phyloP scores from a whole-genome alignment of 495 filamentous ascomycete species.

The Tetracladium marchalianum region DNA sequence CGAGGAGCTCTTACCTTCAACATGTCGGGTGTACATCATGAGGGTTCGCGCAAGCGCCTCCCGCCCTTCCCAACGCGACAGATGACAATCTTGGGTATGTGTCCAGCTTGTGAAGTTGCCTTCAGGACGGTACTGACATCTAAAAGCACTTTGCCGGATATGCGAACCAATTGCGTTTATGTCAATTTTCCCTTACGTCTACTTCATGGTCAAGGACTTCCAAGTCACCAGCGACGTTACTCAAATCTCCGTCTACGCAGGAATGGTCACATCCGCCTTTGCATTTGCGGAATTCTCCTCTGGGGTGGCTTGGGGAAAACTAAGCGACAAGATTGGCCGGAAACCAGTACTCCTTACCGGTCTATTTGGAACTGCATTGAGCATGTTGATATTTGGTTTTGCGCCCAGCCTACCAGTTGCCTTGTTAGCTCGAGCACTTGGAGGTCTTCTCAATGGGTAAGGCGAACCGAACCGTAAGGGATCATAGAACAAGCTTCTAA shows the following conservation, averaged over 20 bases:
- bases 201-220: slow-evolving; percentile 95
- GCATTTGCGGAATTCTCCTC: slow-evolving; percentile 92
- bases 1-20: neutral
- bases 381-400: slow-evolving; percentile 91
- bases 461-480: slow-evolving; percentile 2
- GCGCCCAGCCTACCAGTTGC: slow-evolving; percentile 75
- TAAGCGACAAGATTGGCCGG: slow-evolving; percentile 86
- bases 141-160: slow-evolving; percentile 77
- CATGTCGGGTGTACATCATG: slow-evolving; percentile 13
- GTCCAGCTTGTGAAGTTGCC: neutral
- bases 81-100: slow-evolving; percentile 63
- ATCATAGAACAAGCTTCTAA: slow-evolving; percentile 1
- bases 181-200: slow-evolving; percentile 98
- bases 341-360: slow-evolving; percentile 89
- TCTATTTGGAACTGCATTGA: slow-evolving; percentile 79
- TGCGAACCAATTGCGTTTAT: slow-evolving; percentile 99
- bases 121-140: neutral
- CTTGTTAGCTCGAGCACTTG: slow-evolving; percentile 77
- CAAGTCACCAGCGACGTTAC: slow-evolving; percentile 58
- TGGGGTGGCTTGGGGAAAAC: slow-evolving; percentile 80
- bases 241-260: slow-evolving; percentile 84
- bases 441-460: slow-evolving; percentile 89
- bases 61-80: slow-evolving; percentile 46
- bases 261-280: slow-evolving; percentile 94
- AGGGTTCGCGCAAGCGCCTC: slow-evolving; percentile 12